Evolutionary conservation across 2,329 filamentous ascomycete genomes (phyloP), one percentile per base, ranked within the genome.

Genomic region (Paraconiothyrium brasiliense): DNA sequence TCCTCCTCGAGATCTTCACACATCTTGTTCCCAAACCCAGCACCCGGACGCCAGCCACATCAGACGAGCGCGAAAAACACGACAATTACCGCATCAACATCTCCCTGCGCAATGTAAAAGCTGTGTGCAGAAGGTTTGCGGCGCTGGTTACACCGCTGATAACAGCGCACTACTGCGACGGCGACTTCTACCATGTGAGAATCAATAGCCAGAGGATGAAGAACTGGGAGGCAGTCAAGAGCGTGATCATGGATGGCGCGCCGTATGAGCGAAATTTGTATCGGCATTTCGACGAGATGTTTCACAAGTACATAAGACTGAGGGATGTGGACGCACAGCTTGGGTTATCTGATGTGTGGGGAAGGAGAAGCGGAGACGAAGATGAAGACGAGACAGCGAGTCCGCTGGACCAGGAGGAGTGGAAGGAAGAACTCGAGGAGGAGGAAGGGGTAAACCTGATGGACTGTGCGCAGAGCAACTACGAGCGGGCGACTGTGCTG

Each of bases 151-250:
- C 49, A 16, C 49, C 49, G 30, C 49, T 51, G 3, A 35, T 51
- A 11, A 34, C 27, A 3, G 49, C 49, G 27, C 49, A 51, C 34
- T 51, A 51, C 49, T 20, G 27, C 14, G 49, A 51, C 30, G 49
- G 49, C 16, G 49, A 51, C n/a, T 51, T 51, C 30, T 51, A 37
- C 16, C 49, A 51, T 32, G 49, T 51, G 49, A 30, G 49, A 16
- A 4, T 35, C 11, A 51, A 51, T 8, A 32, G 11, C 2, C 1
- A n/a, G 27, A 7, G 37, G 4, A 24, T 16, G 49, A 16, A 16
- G 11, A 34, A 51, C 27, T 51, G 49, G 49, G 32, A 2, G 6
- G 14, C 6, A 14, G 30, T 51, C 30, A 37, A 37, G 49, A 51
- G 20, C 10, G 32, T 51, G 49, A 35, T 51, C 24, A 16, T 51